Evolutionary conservation across 1,284 basidiomycete species (phyloP), one percentile per base, ranked within the genome.

Genomic region (Cryptococcus sp.): DNA sequence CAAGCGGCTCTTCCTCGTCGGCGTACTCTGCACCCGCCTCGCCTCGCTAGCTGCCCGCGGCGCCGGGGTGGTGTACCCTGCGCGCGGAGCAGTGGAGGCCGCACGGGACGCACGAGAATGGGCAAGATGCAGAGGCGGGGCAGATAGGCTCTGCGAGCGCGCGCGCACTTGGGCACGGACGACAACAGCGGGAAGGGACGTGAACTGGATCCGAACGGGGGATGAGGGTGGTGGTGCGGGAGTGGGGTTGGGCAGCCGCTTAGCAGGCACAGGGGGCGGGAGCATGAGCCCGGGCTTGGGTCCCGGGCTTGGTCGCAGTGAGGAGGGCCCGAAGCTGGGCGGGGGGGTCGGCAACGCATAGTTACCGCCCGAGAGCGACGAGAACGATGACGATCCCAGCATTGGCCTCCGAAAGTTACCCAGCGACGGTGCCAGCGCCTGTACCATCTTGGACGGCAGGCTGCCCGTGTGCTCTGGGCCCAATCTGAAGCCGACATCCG

Each of bases 381-480:
- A 24, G 8, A 20, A 42, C 18, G 48, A 45, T 16, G 57, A 56
- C 9, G 61, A 62, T 15, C 55, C 61, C 13, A 57, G 24, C 20
- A 54, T 60, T 12, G 56, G 47, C 36, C 40, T 37, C 6, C 20
- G 36, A 48, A 4, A 50, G 18, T 16, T 44, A 1, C 35, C 33
- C 47, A 50, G 33, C 6, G 55, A 53, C 28, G 57, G 43, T 15
- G 53, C 50, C 4, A 67, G 56, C 13, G 61, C 58, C 39, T 52
- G 46, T 9, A 68, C 42, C 53, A 68, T 58, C 4, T 49, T 50
- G 12, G 46, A 37, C 2, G 66, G 55, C 28, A 68, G 38, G 4
- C 64, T 53, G 20, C 66, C 66, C 3, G 66, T 66, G 51, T 60
- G 66, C 38, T 56, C 60, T 48, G 57, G 61, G 18, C 64, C 66